Percentiles rank a stretch among this genome's conserved stretches.
phyloP scores from a whole-genome alignment of 208 protist species.

The Crithidia sp. region DNA sequence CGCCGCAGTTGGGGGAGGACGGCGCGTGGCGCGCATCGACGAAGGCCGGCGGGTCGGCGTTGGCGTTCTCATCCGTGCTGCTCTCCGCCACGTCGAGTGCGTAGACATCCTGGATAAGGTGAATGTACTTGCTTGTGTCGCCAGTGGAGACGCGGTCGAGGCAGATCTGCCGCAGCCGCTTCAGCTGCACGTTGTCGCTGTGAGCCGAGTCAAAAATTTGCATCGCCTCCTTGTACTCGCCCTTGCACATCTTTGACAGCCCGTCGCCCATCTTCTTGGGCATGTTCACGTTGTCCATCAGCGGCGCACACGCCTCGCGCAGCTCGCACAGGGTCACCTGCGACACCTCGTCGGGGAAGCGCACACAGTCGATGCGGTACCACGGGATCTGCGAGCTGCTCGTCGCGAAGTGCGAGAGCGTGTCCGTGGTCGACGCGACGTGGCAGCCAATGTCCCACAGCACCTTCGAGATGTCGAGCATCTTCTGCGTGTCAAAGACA shows the following conservation, averaged over 20 bases:
- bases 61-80: conserved; percentile 11
- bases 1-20: background rate
- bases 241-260: conserved; percentile 64
- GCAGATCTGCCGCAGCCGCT: conserved; percentile 56
- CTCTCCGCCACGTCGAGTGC: conserved; percentile 23
- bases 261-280: conserved; percentile 50
- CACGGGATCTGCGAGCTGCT: conserved; percentile 43
- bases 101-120: conserved; percentile 41
- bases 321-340: conserved; percentile 67
- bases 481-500: conserved; percentile 44
- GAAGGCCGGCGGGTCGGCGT: conserved; percentile 5
- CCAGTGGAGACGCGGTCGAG: conserved; percentile 37
- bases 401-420: conserved; percentile 52
- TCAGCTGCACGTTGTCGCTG: conserved; percentile 47
- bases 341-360: conserved; percentile 39
- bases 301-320: conserved; percentile 22
- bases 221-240: conserved; percentile 47
- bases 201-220: conserved; percentile 35
- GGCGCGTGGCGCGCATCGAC: background rate
- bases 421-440: conserved; percentile 57
- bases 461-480: conserved; percentile 48
- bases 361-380: conserved; percentile 71
- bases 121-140: conserved; percentile 55
- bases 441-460: conserved; percentile 66
- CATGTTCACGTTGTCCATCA: conserved; percentile 31